Evolutionary conservation across 2,329 filamentous ascomycete species (phyloP).

Genomic region (Diplodia mutila): DNA sequence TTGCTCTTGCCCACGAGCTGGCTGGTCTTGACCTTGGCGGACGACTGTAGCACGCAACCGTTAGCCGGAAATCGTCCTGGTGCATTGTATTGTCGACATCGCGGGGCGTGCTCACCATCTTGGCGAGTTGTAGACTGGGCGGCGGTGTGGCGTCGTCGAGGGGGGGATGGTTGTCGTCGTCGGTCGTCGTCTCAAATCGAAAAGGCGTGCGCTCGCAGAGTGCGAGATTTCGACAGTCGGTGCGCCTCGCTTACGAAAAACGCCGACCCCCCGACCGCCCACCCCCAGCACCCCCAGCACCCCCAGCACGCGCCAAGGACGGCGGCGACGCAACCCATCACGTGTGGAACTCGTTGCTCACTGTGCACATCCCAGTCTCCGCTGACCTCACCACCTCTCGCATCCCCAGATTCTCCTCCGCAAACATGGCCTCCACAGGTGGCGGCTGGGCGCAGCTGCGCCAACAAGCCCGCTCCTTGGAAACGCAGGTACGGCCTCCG

Average conservation of each 20-base stretch:
- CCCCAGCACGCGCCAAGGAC: slow-evolving; percentile 1
- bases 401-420: slow-evolving; percentile 12
- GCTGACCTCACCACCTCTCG: slow-evolving; percentile 20
- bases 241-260: slow-evolving; percentile 25
- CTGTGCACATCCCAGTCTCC: slow-evolving; percentile 14
- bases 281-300: not conserved
- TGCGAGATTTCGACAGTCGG: slow-evolving; percentile 21
- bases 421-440: slow-evolving; percentile 45
- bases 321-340: slow-evolving; percentile 26
- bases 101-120: slow-evolving; percentile 38
- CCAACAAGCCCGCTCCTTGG: slow-evolving; percentile 85
- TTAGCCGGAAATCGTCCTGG: slow-evolving; percentile 34
- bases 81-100: slow-evolving; percentile 12
- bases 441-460: slow-evolving; percentile 87
- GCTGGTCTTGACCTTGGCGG: slow-evolving; percentile 85
- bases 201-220: slow-evolving; percentile 17
- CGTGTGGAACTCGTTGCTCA: slow-evolving; percentile 7
- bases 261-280: slow-evolving; percentile 1
- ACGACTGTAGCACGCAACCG: slow-evolving; percentile 53
- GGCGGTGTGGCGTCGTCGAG: slow-evolving; percentile 28
- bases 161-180: slow-evolving; percentile 28
- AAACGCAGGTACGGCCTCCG: slow-evolving; percentile 73
- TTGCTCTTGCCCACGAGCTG: slow-evolving; percentile 99
- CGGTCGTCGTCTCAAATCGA: slow-evolving; percentile 26
- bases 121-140: slow-evolving; percentile 34